A percentile compares a stretch with the other conserved stretches of the same genome.
These are phyloP conservation scores for Limtongia smithiae DNA, from an alignment of 805 yeast genomes.

Conservation along the genomic window DNA sequence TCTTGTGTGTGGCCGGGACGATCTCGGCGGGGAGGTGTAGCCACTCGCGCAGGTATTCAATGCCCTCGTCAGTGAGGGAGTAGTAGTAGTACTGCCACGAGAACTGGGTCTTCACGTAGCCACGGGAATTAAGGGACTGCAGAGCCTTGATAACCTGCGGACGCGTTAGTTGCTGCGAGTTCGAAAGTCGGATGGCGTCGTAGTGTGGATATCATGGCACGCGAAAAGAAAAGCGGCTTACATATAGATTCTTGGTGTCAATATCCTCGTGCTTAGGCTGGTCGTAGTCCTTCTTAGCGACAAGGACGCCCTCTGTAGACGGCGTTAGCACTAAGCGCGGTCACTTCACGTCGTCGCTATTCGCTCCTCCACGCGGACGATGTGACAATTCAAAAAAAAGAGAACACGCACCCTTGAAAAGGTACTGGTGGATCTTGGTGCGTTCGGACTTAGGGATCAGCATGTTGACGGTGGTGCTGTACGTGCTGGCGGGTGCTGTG, in stretches of 20 bases:
- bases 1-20: slow-evolving; percentile 97
- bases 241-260: slow-evolving; percentile 96
- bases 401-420: slow-evolving; percentile 85
- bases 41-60: slow-evolving; percentile 96
- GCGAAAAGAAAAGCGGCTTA: slow-evolving; percentile 21
- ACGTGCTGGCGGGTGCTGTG: too few relatives aligned
- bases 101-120: slow-evolving; percentile 99
- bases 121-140: slow-evolving; percentile 98
- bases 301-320: slow-evolving; percentile 92
- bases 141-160: slow-evolving; percentile 77
- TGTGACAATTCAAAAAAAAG: not conserved
- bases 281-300: slow-evolving; percentile 94
- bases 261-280: slow-evolving; percentile 97
- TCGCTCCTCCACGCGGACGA: too few relatives aligned
- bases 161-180: not conserved
- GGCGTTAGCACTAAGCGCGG: not conserved
- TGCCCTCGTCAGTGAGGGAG: slow-evolving; percentile 99
- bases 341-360: not conserved
- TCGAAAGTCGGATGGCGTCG: not conserved
- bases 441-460: slow-evolving; percentile 99
- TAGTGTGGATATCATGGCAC: not conserved
- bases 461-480: too few relatives aligned
- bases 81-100: slow-evolving; percentile 99
- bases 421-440: slow-evolving; percentile 98
- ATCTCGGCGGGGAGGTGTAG: slow-evolving; percentile 98